Evolutionary conservation across 2,329 filamentous ascomycete species (phyloP).

Genomic region (Hypoxylon sp.): DNA sequence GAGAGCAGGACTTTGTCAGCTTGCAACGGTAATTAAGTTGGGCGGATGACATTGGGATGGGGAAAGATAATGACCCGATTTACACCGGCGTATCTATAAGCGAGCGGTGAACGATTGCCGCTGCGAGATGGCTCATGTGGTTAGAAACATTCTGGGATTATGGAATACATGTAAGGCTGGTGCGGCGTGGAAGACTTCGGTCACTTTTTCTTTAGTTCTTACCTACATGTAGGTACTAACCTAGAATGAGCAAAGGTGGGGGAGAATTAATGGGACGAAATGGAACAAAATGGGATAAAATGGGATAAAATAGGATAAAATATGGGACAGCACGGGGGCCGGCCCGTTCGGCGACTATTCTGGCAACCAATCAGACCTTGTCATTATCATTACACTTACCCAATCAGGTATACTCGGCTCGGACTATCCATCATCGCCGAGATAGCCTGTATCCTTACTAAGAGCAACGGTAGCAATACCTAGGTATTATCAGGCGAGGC

Average conservation of each 20-base stretch:
- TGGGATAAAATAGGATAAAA: neutral
- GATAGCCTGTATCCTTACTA: neutral
- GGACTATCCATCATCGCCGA: slow-evolving; percentile 1
- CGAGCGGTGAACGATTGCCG: slow-evolving; percentile 3
- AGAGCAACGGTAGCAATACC: neutral
- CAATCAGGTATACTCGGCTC: neutral
- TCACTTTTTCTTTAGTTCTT: neutral
- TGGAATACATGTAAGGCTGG: neutral
- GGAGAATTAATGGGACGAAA: neutral
- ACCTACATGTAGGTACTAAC: neutral
- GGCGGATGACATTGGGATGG: neutral
- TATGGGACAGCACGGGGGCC: neutral
- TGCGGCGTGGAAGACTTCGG: neutral
- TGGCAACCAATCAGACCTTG: neutral
- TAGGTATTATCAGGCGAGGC: neutral
- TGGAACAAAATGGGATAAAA: neutral
- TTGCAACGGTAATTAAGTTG: neutral
- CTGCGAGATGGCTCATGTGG: neutral
- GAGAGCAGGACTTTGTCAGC: neutral
- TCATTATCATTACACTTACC: neutral
- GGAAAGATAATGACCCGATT: slow-evolving; percentile 3
- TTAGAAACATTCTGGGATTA: neutral
- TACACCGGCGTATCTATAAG: neutral
- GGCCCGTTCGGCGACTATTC: neutral
- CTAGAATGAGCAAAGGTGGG: neutral